A percentile compares a stretch with the other conserved stretches of the same genome.
Conservation (phyloP, 345 rosid genomes). For the Kandelia obovata region DNA sequence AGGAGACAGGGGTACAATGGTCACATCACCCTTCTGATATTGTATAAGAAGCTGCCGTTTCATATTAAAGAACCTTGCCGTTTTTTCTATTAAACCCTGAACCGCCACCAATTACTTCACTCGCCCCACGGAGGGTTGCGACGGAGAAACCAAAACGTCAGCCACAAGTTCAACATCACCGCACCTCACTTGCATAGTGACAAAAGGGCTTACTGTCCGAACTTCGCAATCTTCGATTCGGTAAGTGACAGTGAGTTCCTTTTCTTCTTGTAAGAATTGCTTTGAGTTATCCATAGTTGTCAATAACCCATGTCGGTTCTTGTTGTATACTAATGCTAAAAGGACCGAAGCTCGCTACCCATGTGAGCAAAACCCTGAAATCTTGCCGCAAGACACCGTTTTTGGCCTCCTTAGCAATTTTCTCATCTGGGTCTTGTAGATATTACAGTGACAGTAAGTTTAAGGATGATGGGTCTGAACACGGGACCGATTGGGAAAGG, state of each 20-base stretch:
- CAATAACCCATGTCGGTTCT: not conserved
- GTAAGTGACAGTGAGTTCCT: not conserved
- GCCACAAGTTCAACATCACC: not conserved
- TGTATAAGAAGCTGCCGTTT: not conserved
- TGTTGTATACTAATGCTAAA: slow-evolving; percentile 34
- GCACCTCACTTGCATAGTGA: no score
- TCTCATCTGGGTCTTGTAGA: slow-evolving; percentile 22
- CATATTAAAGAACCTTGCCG: not conserved
- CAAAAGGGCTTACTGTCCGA: no score
- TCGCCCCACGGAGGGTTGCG: not conserved
- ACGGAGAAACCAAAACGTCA: not conserved
- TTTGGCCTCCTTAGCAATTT: slow-evolving; percentile 8
- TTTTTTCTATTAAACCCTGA: not conserved
- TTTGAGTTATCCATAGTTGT: not conserved
- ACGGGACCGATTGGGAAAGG: slow-evolving; percentile 74
- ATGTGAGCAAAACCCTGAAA: slow-evolving; percentile 32
- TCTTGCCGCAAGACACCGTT: slow-evolving; percentile 12
- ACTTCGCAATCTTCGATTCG: not conserved
- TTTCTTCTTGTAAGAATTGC: not conserved
- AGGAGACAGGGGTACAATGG: not conserved
- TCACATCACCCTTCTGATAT: not conserved
- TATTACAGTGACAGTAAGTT: slow-evolving; percentile 7
- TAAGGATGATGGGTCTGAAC: slow-evolving; percentile 25
- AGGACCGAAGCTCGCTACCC: slow-evolving; percentile 34
- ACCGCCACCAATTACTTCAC: not conserved